Base-by-base conservation (phyloP, 1,139 yeast genomes). In the Geotrichum carabidarum region DNA sequence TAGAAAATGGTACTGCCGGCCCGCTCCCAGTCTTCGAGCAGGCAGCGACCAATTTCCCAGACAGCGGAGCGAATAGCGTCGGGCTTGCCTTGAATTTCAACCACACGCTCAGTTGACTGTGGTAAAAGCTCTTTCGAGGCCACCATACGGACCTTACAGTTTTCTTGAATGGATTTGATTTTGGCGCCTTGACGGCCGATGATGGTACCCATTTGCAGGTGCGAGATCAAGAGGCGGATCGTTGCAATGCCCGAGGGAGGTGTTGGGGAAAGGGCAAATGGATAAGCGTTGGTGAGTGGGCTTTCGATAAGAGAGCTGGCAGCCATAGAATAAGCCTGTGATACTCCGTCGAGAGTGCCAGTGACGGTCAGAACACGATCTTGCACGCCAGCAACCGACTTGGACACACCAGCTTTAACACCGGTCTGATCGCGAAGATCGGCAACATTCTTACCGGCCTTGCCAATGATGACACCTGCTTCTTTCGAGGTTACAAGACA, bases 381-480 rank as follows among this genome's bases (percentile, higher is more conserved):
- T 50, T 86, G 85, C 53, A 91, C 84, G 14, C 95, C 95, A 17
- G 84, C 84, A 47, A 83, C 82, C 48, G 88, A 83, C 64, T 86
- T 86, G 32, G 95, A 85, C 50, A 90, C 90, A 22, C 95, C 96
- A 4, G 96, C 96, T 68, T 86, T 87, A 59, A 93, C 91, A 56
- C 81, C 81, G 44, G 94, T 87, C 59, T 79, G 80, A 49, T 82
- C 90, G 61, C 96, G 78, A 53, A 90, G 82, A 37, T 81, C 79
- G 57, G 91, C 87, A 59, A 90, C 90, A 53, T 86, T 87, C 57
- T 79, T 77, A 45, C 97, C 97, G 62, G 82, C 85, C 64, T 86
- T 87, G 48, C 97, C 97, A 65, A 90, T 90, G 59, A 90, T 82
- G 59, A 91, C 86, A 17, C 96, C 96, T 12, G 96, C 91, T 70